These are phyloP conservation scores for Pyrenula massariospora DNA, from an alignment of 495 filamentous ascomycete species.

Conservation along the genomic window DNA sequence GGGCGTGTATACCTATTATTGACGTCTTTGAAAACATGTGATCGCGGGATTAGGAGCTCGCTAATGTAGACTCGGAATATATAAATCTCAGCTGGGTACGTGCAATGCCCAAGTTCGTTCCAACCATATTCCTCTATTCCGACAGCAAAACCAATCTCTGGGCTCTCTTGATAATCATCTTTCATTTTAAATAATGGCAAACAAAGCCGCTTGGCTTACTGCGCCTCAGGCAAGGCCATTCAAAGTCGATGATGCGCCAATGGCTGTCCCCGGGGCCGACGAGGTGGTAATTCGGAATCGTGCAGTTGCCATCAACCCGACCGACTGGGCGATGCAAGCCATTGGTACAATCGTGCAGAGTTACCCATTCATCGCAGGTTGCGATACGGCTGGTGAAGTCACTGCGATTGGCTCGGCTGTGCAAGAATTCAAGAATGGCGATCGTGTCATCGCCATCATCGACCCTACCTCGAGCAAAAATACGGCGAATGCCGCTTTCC, in stretches of 20 bases:
- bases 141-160: too few relatives aligned
- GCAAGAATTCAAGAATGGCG: conserved; percentile 14
- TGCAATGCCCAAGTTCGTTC: too few relatives aligned
- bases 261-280: conserved; percentile 11
- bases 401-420: conserved; percentile 19
- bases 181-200: too few relatives aligned
- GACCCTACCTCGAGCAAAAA: conserved; percentile 3
- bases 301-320: conserved; percentile 23
- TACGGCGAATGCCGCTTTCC: conserved; percentile 27
- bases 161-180: too few relatives aligned
- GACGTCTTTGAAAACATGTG: too few relatives aligned
- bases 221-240: background rate
- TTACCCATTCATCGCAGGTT: conserved; percentile 24
- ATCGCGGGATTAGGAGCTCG: too few relatives aligned
- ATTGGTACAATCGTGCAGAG: conserved; percentile 3
- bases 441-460: conserved; percentile 15
- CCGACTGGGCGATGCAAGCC: conserved; percentile 27
- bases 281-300: conserved; percentile 17
- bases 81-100: too few relatives aligned
- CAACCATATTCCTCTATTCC: too few relatives aligned
- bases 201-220: background rate
- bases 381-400: conserved; percentile 30
- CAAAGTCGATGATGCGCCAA: conserved; percentile 19
- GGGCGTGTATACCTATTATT: too few relatives aligned
- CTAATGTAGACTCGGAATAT: too few relatives aligned